Evolutionary conservation across 495 filamentous ascomycete species (phyloP), one percentile per base, ranked within the genome.

Genomic region (Aspergillus conjunctus): DNA sequence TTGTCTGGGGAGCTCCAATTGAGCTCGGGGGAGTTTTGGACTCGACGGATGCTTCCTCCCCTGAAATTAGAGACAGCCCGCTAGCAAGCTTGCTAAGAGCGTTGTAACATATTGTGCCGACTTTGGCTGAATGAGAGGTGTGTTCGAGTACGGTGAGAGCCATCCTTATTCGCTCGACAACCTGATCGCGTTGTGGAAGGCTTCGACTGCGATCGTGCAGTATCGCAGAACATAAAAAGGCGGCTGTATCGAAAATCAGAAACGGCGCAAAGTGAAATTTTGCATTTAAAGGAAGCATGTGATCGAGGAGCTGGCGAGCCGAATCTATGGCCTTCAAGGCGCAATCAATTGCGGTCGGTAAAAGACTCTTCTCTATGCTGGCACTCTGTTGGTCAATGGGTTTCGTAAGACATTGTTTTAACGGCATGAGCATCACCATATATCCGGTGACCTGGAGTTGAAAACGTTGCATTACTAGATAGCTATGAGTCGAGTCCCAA

Each of bases 251-350:
- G 51, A 85, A 83, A 14, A 83, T 71, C 46, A 77, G 70, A 52
- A 83, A 84, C n/a, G 79, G 75, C 39, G 81, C 75, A 45, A 80
- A 73, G 49, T 83, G 77, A 48, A 82, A 83, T 54, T 78, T 81
- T 22, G 76, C 75, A 49, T 79, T 77, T 6, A 70, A 65, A 11
- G 80, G 79, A 14, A 68, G 73, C 10, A 79, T 57, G 32, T 68
- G 70, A 10, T 80, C 70, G 56, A 78, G 77, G 9, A 83, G 72
- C 17, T 39, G 60, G 49, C 70, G 74, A 22, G 77, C 73, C 4
- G 73, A 66, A 22, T 74, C 61, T 59, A 82, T 73, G 18, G 82
- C 50, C 21, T 72, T 76, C 17, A 83, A 48, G 0, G 73, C 70
- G 15, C 74, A 70, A 0, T 78, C 69, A 7, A 82, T 66, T 2